These are phyloP conservation scores for Bathelium albidoporum DNA, from an alignment of 495 filamentous ascomycete genomes.

Conservation along the genomic window DNA sequence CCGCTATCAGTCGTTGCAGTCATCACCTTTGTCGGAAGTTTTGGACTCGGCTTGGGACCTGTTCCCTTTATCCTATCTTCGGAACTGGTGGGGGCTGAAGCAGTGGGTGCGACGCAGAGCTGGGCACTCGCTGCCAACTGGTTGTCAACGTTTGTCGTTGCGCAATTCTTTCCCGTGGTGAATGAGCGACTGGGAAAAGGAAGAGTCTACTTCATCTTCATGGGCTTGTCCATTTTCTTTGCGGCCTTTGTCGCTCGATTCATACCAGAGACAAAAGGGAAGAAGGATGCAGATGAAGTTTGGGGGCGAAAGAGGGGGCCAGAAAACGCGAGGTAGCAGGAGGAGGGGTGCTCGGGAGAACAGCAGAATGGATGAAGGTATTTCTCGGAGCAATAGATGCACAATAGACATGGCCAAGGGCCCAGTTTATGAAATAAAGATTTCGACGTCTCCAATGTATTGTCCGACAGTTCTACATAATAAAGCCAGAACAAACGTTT, in stretches of 20 bases:
- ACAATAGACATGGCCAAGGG: background rate
- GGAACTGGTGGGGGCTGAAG: slow-evolving; percentile 78
- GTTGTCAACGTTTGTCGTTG: slow-evolving; percentile 81
- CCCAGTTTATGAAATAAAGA: too few species aligned
- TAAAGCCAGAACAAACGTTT: too few species aligned
- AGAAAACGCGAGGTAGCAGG: slow-evolving; percentile 27
- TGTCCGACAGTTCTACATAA: too few species aligned
- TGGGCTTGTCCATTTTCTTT: slow-evolving; percentile 55
- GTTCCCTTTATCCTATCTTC: slow-evolving; percentile 89
- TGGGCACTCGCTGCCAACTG: slow-evolving; percentile 81
- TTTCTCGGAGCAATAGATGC: background rate
- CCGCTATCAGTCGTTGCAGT: slow-evolving; percentile 69
- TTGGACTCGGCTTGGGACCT: slow-evolving; percentile 84
- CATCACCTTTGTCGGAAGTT: slow-evolving; percentile 75
- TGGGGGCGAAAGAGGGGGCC: slow-evolving; percentile 54
- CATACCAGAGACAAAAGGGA: slow-evolving; percentile 80
- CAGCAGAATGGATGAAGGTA: background rate
- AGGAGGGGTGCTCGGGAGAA: background rate
- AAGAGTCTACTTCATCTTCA: slow-evolving; percentile 81
- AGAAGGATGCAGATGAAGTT: slow-evolving; percentile 71
- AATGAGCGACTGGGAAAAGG: slow-evolving; percentile 66
- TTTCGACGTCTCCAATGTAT: background rate
- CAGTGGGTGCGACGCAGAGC: slow-evolving; percentile 79
- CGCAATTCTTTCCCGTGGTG: slow-evolving; percentile 83
- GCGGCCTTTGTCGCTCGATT: slow-evolving; percentile 54